A percentile compares a stretch with the other conserved stretches of the same genome.
phyloP scores from a whole-genome alignment of 2,329 filamentous ascomycete species.

The Fusarium udum region DNA sequence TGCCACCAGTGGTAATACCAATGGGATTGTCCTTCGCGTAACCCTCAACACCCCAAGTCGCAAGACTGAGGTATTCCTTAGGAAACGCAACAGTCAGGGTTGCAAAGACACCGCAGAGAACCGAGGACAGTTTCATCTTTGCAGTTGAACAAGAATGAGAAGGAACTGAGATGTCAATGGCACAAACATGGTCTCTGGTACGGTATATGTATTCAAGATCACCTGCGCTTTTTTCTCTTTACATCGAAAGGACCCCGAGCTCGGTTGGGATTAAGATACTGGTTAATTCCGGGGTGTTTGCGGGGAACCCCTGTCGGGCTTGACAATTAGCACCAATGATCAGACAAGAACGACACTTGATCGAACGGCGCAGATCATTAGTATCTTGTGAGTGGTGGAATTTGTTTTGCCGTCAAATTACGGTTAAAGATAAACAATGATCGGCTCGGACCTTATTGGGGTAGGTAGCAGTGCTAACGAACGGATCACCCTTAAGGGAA shows the following conservation, averaged over 20 bases:
- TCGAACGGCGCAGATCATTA: background rate
- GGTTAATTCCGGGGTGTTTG: background rate
- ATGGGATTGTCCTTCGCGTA: slow-evolving; percentile 50
- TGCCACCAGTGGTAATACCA: slow-evolving; percentile 52
- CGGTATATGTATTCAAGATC: slow-evolving; percentile 8
- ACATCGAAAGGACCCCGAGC: background rate
- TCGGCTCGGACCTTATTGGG: background rate
- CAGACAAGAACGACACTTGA: background rate
- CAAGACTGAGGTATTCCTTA: slow-evolving; percentile 30
- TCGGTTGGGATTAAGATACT: background rate
- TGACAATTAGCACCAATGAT: slow-evolving; percentile 36
- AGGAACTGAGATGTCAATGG: background rate
- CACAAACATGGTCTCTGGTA: too few species aligned
- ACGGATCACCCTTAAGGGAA: background rate
- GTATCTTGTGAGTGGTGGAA: slow-evolving; percentile 10
- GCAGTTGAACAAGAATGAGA: background rate
- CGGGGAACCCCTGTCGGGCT: slow-evolving; percentile 32
- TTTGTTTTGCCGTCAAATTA: slow-evolving; percentile 1
- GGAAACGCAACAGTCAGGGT: slow-evolving; percentile 26
- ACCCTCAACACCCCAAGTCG: slow-evolving; percentile 39
- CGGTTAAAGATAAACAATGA: slow-evolving; percentile 16
- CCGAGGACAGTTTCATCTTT: slow-evolving; percentile 30
- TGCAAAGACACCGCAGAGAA: slow-evolving; percentile 22
- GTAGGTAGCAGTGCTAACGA: background rate
- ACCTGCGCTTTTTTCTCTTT: background rate